Percentiles rank a stretch among this genome's conserved stretches.
These are phyloP conservation scores for Pilaira anomala DNA, from an alignment of 192 early-diverging fungal genomes.

Conservation along the genomic window DNA sequence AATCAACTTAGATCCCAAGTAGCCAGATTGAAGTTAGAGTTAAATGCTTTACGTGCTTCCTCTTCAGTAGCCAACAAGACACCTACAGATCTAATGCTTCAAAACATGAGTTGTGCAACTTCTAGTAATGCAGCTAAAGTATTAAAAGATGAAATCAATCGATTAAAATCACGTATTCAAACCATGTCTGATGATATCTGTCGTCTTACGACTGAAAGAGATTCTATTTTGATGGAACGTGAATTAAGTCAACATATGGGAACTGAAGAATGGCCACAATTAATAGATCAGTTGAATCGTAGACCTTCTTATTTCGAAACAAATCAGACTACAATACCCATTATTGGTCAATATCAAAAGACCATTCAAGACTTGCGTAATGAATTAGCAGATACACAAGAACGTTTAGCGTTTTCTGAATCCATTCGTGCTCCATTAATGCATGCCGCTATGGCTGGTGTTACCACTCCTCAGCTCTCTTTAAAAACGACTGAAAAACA, in stretches of 20 bases:
- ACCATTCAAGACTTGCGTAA: slow-evolving; percentile 28
- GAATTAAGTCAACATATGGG: slow-evolving; percentile 17
- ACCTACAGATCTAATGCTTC: not conserved
- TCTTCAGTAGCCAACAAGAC: not conserved
- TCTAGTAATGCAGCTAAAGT: not conserved
- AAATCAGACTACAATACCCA: slow-evolving; percentile 1
- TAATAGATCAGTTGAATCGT: not conserved
- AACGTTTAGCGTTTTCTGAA: slow-evolving; percentile 30
- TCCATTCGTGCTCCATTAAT: slow-evolving; percentile 14
- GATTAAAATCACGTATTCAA: slow-evolving; percentile 41
- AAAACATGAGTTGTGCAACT: not conserved
- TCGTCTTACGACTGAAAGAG: slow-evolving; percentile 41
- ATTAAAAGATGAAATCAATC: slow-evolving; percentile 32
- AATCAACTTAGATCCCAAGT: slow-evolving; percentile 51
- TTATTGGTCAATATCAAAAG: slow-evolving; percentile 24
- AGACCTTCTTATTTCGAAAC: too few species aligned
- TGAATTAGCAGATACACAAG: slow-evolving; percentile 32
- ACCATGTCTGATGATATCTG: slow-evolving; percentile 40
- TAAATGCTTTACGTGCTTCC: slow-evolving; percentile 13
- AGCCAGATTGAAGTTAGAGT: slow-evolving; percentile 45
- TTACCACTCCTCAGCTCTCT: not conserved
- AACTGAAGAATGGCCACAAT: slow-evolving; percentile 1
- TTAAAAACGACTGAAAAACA: not conserved
- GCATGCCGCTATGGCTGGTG: slow-evolving; percentile 6
- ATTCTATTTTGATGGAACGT: slow-evolving; percentile 48